These are phyloP conservation scores for Fusarium chuoi DNA, from an alignment of 2,329 filamentous ascomycete species.

Conservation along the genomic window DNA sequence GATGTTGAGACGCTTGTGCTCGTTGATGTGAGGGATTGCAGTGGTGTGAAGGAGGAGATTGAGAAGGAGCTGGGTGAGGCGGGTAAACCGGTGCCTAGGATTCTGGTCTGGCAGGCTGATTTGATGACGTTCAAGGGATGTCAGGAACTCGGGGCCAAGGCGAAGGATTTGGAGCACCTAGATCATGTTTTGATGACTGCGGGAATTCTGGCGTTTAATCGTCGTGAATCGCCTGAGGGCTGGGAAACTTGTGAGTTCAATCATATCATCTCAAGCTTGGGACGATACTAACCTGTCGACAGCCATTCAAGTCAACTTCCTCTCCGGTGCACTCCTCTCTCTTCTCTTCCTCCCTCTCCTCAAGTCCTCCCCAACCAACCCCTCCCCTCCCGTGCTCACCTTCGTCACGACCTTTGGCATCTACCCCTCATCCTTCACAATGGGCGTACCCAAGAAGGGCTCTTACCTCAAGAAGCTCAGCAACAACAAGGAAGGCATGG, in stretches of 20 bases:
- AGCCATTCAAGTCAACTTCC: constrained; percentile 52
- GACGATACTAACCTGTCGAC: not conserved
- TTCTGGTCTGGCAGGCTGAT: constrained; percentile 51
- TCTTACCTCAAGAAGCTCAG: constrained; percentile 51
- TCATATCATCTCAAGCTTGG: fast-evolving
- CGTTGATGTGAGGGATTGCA: constrained; percentile 50
- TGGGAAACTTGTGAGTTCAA: constrained; percentile 51
- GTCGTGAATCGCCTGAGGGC: constrained; percentile 51
- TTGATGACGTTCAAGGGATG: constrained; percentile 51
- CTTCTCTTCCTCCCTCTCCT: constrained; percentile 49
- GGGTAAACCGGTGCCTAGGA: constrained; percentile 44
- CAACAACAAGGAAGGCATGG: constrained; percentile 51
- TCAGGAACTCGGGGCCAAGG: constrained; percentile 45
- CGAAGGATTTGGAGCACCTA: constrained; percentile 42
- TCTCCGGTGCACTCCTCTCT: constrained; percentile 49
- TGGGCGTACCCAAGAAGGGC: constrained; percentile 46
- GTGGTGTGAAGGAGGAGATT: constrained; percentile 48
- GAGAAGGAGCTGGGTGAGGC: constrained; percentile 43
- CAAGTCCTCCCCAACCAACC: constrained; percentile 47
- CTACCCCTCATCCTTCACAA: constrained; percentile 52
- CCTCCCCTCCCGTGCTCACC: constrained; percentile 49
- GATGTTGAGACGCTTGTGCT: constrained; percentile 50
- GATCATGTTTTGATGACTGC: constrained; percentile 52
- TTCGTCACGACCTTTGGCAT: constrained; percentile 53
- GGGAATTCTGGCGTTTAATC: constrained; percentile 51